phyloP scores from a whole-genome alignment of 345 rosid species.

The Eucalyptus erythrocorys region DNA sequence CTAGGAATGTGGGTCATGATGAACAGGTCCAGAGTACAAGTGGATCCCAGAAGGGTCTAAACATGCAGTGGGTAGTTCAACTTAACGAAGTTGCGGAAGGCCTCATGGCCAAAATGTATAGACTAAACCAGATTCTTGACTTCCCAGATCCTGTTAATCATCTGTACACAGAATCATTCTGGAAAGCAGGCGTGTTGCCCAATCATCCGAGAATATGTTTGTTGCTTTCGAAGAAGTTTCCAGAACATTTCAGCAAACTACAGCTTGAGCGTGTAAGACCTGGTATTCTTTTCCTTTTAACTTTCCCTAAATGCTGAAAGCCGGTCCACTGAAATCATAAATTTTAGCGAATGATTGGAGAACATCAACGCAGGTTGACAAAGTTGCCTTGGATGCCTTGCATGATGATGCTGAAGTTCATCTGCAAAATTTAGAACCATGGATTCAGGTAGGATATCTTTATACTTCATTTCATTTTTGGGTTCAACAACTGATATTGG shows the following conservation, averaged over 20 bases:
- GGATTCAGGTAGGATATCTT: slow-evolving; percentile 63
- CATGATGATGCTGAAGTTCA: slow-evolving; percentile 80
- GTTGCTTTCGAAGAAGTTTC: slow-evolving; percentile 88
- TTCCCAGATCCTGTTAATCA: slow-evolving; percentile 76
- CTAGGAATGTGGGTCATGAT: slow-evolving; percentile 48
- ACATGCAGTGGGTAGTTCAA: slow-evolving; percentile 86
- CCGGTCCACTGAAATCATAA: background rate
- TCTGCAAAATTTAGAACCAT: slow-evolving; percentile 91
- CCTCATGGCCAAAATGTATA: slow-evolving; percentile 94
- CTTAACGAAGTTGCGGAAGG: slow-evolving; percentile 94
- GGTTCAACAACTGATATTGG: background rate
- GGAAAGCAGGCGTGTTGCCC: slow-evolving; percentile 94
- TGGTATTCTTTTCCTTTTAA: background rate
- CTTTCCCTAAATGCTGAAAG: background rate
- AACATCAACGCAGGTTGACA: slow-evolving; percentile 57
- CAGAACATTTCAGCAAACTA: slow-evolving; percentile 87
- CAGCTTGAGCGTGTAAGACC: slow-evolving; percentile 91
- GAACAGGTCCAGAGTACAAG: slow-evolving; percentile 53
- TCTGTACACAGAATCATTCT: slow-evolving; percentile 70
- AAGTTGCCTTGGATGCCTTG: slow-evolving; percentile 79
- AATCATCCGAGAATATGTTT: slow-evolving; percentile 78
- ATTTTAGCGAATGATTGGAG: background rate
- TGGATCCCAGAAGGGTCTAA: slow-evolving; percentile 75
- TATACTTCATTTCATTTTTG: background rate
- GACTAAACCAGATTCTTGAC: slow-evolving; percentile 88